phyloP scores from a whole-genome alignment of 78 protist genomes.

The Dictyostelium discoideum region DNA sequence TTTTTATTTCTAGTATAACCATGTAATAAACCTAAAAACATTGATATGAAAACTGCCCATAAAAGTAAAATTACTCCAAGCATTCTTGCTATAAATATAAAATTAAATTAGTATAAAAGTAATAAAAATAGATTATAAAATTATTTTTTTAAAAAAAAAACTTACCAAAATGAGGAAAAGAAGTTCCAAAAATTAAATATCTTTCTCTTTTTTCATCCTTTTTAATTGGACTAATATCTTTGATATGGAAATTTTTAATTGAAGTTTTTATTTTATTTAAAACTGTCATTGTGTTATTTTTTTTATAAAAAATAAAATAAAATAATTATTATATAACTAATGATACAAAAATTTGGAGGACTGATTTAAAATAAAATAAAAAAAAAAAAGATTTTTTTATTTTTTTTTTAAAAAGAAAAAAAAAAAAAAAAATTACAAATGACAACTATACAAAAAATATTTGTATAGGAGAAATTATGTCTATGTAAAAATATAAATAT shows the following conservation, averaged over 20 bases:
- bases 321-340: no score
- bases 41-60: conserved; percentile 32
- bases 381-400: no score
- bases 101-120: background rate
- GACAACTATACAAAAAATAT: background rate
- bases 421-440: background rate
- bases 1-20: background rate
- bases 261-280: conserved; percentile 2
- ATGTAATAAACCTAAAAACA: conserved; percentile 29
- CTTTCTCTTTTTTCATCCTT: background rate
- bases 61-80: conserved; percentile 9
- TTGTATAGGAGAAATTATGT: background rate
- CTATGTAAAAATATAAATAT: background rate
- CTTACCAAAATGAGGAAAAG: conserved; percentile 6
- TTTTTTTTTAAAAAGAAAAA: no score
- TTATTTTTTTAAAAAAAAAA: background rate
- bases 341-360: background rate
- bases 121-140: background rate
- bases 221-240: background rate
- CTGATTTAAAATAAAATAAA: background rate
- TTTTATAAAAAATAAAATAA: no score
- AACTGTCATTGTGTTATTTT: background rate
- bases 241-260: conserved; percentile 3
- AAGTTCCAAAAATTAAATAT: background rate
- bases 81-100: background rate